Evolutionary conservation across 306 rosid genomes (phyloP).

Genomic region (Lagenaria siceraria): DNA sequence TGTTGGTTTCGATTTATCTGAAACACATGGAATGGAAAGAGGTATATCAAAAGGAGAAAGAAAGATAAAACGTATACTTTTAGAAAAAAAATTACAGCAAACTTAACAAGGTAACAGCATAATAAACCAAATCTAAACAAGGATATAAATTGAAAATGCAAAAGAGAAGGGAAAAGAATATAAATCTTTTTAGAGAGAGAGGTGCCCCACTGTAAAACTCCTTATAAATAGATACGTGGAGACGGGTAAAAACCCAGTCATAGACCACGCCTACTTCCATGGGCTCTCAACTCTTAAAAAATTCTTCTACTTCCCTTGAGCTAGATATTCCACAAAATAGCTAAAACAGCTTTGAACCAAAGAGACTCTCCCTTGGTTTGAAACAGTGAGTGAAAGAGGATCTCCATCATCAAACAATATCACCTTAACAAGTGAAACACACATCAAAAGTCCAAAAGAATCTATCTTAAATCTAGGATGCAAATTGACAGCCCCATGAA

Average conservation of each 20-base stretch:
- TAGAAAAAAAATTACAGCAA: not conserved
- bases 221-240: not conserved
- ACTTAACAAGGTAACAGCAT: not conserved
- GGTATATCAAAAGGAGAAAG: not conserved
- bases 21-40: not conserved
- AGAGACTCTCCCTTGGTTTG: not conserved
- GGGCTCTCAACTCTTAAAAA: not conserved
- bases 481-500: not conserved
- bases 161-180: not conserved
- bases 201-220: not conserved
- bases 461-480: not conserved
- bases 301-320: not conserved
- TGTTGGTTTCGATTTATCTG: not conserved
- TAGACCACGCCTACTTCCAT: not conserved
- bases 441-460: not conserved
- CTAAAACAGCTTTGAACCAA: not conserved
- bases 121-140: not conserved
- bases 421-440: not conserved
- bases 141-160: not conserved
- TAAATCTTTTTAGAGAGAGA: not conserved
- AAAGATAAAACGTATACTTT: not conserved
- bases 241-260: not conserved
- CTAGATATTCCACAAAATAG: not conserved
- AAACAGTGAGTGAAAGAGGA: not conserved
- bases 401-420: not conserved